A percentile compares a stretch with the other conserved stretches of the same genome.
These are phyloP conservation scores for Elongisporangium prolatum DNA, from an alignment of 352 stramenopile species.

Conservation along the genomic window DNA sequence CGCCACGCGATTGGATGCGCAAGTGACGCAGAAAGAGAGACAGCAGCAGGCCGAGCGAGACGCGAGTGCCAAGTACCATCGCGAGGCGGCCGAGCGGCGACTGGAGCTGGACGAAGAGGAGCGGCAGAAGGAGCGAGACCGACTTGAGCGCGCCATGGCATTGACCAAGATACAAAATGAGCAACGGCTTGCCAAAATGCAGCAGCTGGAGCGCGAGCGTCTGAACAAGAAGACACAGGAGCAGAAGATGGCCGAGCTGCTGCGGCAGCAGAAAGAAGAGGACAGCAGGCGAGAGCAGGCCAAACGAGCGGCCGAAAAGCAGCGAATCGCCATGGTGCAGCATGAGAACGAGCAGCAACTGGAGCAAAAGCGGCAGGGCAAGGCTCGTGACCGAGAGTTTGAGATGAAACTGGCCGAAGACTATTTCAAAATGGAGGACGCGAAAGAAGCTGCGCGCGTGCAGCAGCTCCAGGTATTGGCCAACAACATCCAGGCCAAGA, in stretches of 20 bases:
- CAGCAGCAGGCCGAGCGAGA: constrained; percentile 31
- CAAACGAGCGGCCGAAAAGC: constrained; percentile 54
- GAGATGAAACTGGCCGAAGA: constrained; percentile 66
- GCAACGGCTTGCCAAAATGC: constrained; percentile 52
- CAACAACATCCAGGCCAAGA: constrained; percentile 72
- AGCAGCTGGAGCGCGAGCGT: constrained; percentile 45
- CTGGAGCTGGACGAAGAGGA: constrained; percentile 50
- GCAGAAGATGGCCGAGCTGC: constrained; percentile 35
- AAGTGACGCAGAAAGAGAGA: constrained; percentile 46
- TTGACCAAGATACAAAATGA: constrained; percentile 69
- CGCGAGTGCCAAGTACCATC: constrained; percentile 42
- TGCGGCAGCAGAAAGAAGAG: constrained; percentile 49
- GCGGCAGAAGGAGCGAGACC: constrained; percentile 44
- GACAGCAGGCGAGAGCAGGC: constrained; percentile 41
- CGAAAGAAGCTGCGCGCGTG: constrained; percentile 52
- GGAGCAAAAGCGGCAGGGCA: constrained; percentile 47
- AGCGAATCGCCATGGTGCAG: constrained; percentile 49
- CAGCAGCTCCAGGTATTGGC: constrained; percentile 70
- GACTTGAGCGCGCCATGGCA: constrained; percentile 47
- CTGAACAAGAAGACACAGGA: constrained; percentile 52
- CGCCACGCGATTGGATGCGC: constrained; percentile 36
- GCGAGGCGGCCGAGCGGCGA: constrained; percentile 41
- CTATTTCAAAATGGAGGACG: constrained; percentile 71
- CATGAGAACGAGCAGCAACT: constrained; percentile 62
- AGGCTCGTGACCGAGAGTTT: constrained; percentile 45